Conservation (phyloP, 2,329 filamentous ascomycete genomes). For the Penicillium digitatum region DNA sequence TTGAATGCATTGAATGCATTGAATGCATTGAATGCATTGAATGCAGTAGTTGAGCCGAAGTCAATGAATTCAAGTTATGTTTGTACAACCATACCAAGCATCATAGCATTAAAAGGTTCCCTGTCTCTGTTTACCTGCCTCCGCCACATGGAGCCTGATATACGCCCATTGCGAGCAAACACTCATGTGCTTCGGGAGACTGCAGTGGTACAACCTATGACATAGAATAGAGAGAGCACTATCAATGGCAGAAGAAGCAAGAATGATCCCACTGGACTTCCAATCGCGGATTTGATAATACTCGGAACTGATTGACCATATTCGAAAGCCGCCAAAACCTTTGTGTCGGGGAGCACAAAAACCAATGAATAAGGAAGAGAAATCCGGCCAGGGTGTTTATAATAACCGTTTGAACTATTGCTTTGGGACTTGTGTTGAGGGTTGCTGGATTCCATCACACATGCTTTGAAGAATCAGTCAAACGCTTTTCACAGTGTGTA, state of each 20-base stretch:
- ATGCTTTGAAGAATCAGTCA: conserved; percentile 38
- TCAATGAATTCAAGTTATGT: conserved; percentile 70
- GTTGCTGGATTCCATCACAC: conserved; percentile 64
- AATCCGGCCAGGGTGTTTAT: conserved; percentile 61
- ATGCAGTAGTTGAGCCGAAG: conserved; percentile 69
- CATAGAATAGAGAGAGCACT: conserved; percentile 69
- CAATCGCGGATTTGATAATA: conserved; percentile 69
- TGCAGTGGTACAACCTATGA: conserved; percentile 67
- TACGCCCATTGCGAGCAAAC: conserved; percentile 68
- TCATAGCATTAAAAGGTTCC: conserved; percentile 64
- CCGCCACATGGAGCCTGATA: conserved; percentile 64
- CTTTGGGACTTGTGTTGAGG: conserved; percentile 64
- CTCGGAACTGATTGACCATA: conserved; percentile 69
- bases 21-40: conserved; percentile 74
- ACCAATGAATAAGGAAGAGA: conserved; percentile 65
- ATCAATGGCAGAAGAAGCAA: conserved; percentile 63
- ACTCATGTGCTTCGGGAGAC: conserved; percentile 68
- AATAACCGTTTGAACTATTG: conserved; percentile 63
- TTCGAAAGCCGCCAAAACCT: conserved; percentile 57
- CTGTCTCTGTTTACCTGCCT: conserved; percentile 58
- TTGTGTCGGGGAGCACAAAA: conserved; percentile 66
- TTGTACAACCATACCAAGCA: conserved; percentile 63
- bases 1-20: too few relatives aligned
- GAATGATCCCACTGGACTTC: conserved; percentile 66
- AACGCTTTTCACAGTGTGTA: too few relatives aligned